A percentile compares a stretch with the other conserved stretches of the same genome.
Evolutionary conservation across 2,329 filamentous ascomycete genomes (phyloP).

Genomic region (Spiromastix sp.): DNA sequence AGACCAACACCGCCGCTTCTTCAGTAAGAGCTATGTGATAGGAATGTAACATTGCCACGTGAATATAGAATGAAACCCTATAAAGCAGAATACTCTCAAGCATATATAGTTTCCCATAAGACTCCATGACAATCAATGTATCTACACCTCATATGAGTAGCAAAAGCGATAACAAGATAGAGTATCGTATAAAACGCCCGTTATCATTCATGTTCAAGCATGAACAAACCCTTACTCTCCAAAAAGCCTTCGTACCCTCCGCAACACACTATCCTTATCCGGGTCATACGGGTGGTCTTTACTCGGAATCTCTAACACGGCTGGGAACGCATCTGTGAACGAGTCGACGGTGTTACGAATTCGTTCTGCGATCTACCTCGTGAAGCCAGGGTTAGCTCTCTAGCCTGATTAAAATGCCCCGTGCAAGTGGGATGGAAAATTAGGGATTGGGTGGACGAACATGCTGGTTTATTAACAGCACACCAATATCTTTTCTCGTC

Average conservation of each 20-base stretch:
- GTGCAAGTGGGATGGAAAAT: neutral
- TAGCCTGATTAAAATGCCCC: too few species aligned
- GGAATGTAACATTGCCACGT: too few species aligned
- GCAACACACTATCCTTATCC: slow-evolving; percentile 95
- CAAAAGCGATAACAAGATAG: too few species aligned
- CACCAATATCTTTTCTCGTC: slow-evolving; percentile 91
- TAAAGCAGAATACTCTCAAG: too few species aligned
- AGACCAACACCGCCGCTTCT: too few species aligned
- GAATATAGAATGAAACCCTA: too few species aligned
- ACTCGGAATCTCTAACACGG: slow-evolving; percentile 90
- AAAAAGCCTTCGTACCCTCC: slow-evolving; percentile 67
- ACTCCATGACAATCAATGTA: too few species aligned
- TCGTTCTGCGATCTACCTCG: slow-evolving; percentile 82
- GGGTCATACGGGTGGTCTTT: slow-evolving; percentile 99
- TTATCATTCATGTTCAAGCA: neutral
- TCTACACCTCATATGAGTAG: too few species aligned
- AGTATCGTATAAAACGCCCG: too few species aligned
- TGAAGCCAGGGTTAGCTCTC: too few species aligned
- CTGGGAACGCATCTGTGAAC: slow-evolving; percentile 92
- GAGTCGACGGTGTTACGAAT: slow-evolving; percentile 86
- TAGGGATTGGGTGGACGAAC: slow-evolving; percentile 41
- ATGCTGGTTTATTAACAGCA: slow-evolving; percentile 95
- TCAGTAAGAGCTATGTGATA: too few species aligned
- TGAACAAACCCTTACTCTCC: slow-evolving; percentile 37
- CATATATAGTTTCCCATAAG: too few species aligned